Percentiles rank a stretch among this genome's conserved stretches.
These are phyloP conservation scores for Verticillium klebahnii DNA, from an alignment of 2,329 filamentous ascomycete species.

Conservation along the genomic window DNA sequence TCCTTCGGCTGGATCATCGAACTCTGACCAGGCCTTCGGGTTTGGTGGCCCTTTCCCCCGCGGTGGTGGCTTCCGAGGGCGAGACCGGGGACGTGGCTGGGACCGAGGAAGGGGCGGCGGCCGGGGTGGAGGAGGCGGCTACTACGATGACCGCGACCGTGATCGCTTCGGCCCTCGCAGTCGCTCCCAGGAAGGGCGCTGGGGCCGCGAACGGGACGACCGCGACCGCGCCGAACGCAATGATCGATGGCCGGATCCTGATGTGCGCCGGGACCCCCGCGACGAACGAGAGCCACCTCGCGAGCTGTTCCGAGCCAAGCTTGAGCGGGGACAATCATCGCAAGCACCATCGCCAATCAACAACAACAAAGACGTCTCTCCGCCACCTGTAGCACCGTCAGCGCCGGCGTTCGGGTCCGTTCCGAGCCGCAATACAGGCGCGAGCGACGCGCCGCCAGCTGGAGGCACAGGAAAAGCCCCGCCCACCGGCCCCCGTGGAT, in stretches of 20 bases:
- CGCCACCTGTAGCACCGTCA: conserved; percentile 52
- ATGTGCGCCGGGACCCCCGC: conserved; percentile 37
- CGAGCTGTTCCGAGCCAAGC: conserved; percentile 43
- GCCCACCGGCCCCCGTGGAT: conserved; percentile 48
- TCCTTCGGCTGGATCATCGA: conserved; percentile 65
- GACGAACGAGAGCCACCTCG: conserved; percentile 42
- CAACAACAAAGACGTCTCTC: conserved; percentile 45
- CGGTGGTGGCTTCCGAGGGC: conserved; percentile 54
- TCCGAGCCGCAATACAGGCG: conserved; percentile 37
- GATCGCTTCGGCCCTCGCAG: conserved; percentile 59
- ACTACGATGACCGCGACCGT: conserved; percentile 52
- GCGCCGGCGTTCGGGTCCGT: conserved; percentile 55
- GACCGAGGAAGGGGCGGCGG: conserved; percentile 49
- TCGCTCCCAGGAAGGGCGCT: conserved; percentile 61
- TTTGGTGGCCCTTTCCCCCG: conserved; percentile 29
- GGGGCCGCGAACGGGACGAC: conserved; percentile 51
- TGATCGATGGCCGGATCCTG: conserved; percentile 38
- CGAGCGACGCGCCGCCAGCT: conserved; percentile 23
- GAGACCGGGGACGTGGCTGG: conserved; percentile 40
- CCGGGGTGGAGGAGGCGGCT: conserved; percentile 41
- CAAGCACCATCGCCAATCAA: conserved; percentile 40
- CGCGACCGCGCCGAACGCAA: conserved; percentile 39
- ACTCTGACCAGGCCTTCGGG: conserved; percentile 61
- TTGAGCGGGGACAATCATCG: conserved; percentile 41
- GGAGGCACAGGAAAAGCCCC: conserved; percentile 40